Evolutionary conservation across 2,329 filamentous ascomycete species (phyloP).

Genomic region (Fusarium tuaranense): DNA sequence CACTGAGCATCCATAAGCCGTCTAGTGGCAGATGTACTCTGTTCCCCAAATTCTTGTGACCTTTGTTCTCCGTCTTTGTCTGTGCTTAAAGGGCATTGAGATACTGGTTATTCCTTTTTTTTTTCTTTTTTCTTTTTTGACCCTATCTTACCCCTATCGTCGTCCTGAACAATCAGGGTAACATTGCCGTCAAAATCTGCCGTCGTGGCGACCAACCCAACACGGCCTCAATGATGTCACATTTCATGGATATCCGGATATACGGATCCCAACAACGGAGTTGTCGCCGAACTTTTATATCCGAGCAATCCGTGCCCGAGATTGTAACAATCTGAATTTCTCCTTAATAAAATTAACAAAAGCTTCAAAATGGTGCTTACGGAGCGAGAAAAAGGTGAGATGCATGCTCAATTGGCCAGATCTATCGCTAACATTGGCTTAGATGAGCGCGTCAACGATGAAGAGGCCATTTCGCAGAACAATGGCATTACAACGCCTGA

Average conservation of each 20-base stretch:
- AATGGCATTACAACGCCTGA: conserved; percentile 23
- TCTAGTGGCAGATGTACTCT: too few species aligned
- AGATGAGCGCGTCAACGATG: conserved; percentile 21
- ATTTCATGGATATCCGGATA: background rate
- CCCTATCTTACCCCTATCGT: background rate
- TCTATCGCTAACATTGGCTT: background rate
- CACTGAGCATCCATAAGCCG: too few species aligned
- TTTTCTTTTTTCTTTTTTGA: too few species aligned
- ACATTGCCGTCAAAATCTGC: background rate
- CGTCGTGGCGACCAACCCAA: background rate
- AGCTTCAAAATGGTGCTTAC: conserved; percentile 1
- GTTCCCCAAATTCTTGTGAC: too few species aligned
- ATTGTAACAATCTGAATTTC: background rate
- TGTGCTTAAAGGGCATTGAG: too few species aligned
- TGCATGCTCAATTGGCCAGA: fast-evolving
- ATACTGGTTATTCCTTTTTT: background rate
- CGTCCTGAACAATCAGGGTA: background rate
- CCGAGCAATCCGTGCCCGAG: background rate
- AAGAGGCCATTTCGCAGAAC: conserved; percentile 20
- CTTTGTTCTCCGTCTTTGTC: too few species aligned
- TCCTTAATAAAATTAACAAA: background rate
- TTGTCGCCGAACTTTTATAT: background rate
- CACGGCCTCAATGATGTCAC: background rate
- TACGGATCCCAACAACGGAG: background rate
- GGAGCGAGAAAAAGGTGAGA: conserved; percentile 22